A percentile compares a stretch with the other conserved stretches of the same genome.
Evolutionary conservation across 2,329 filamentous ascomycete genomes (phyloP).

Genomic region (Chrysosporium queenslandicum): DNA sequence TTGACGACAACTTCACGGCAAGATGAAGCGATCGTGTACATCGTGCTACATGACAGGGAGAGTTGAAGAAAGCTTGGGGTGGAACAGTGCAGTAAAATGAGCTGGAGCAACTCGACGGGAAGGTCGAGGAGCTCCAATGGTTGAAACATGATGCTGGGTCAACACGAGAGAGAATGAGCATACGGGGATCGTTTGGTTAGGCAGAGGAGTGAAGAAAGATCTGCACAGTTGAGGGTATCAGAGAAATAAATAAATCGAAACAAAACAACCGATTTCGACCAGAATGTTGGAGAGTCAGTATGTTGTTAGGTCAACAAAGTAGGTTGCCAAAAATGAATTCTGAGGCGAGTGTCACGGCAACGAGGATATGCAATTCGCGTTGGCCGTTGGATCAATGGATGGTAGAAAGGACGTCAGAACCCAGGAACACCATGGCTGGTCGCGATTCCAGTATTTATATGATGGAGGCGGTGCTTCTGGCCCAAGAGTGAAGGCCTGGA

Average conservation of each 20-base stretch:
- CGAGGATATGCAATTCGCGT: too few species aligned
- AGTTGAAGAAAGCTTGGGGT: constrained; percentile 32
- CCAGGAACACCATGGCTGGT: too few species aligned
- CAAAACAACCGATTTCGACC: too few species aligned
- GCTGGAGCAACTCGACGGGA: constrained; percentile 37
- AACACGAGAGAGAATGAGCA: neutral
- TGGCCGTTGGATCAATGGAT: too few species aligned
- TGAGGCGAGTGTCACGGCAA: too few species aligned
- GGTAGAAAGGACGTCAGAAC: too few species aligned
- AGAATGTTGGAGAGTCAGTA: too few species aligned
- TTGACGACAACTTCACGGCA: constrained; percentile 30
- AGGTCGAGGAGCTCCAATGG: constrained; percentile 23
- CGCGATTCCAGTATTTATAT: too few species aligned
- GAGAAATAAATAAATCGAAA: too few species aligned
- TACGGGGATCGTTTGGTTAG: neutral
- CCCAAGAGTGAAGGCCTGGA: too few species aligned
- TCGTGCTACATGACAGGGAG: constrained; percentile 28
- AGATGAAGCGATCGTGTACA: constrained; percentile 28
- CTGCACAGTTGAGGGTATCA: neutral
- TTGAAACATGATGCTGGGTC: neutral
- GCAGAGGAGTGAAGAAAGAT: neutral
- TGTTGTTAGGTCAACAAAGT: too few species aligned
- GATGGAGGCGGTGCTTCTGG: too few species aligned
- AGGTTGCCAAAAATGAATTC: neutral
- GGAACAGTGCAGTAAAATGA: constrained; percentile 28